Evolutionary conservation across 2,329 filamentous ascomycete species (phyloP), one percentile per base, ranked within the genome.

Genomic region (Stachybotrys chartarum): DNA sequence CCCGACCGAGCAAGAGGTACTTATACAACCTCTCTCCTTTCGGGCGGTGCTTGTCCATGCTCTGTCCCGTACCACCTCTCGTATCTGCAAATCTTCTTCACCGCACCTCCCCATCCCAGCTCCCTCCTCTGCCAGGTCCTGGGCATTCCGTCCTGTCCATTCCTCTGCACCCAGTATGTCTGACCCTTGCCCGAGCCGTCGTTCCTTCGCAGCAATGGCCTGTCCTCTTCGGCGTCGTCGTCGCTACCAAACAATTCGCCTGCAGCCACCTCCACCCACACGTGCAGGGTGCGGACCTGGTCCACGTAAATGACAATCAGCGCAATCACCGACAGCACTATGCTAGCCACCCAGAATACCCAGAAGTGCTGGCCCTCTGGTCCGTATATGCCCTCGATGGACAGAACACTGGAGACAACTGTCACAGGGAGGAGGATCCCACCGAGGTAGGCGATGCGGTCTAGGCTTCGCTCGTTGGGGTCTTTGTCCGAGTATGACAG

Each of bases 401-500:
- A 75, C 14, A 80, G 66, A 8, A 80, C 69, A 12, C 75, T 70
- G 0, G 77, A 74, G 5, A 80, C 72, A 14, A 80, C 69, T 5
- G 74, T 76, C 17, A 80, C 62, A 2, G 78, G 78, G 1, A 80
- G 69, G 6, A 80, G 65, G 1, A 80, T 62, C 0, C 76, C 78
- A 51, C 77, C 78, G 11, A 80, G 69, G 63, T 80, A 80, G 1
- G 75, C 68, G 14, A 80, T 73, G 6, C 78, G 74, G 63, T 78
- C 72, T 7, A 80, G 69, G 18, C 72, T 70, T 16, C 71, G 69
- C 54, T 74, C 62, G 58, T 73, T 73, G 54, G 69, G 66, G 35
- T 71, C 66, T 6, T 60, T 61, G 1, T 58, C 50, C 2, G 59
- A 55, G 3, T 55, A 42, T 14, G 45, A 46, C 6, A 24, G 16